Conservation (phyloP, 1,284 basidiomycete species). For the Sporisorium exsertum region DNA sequence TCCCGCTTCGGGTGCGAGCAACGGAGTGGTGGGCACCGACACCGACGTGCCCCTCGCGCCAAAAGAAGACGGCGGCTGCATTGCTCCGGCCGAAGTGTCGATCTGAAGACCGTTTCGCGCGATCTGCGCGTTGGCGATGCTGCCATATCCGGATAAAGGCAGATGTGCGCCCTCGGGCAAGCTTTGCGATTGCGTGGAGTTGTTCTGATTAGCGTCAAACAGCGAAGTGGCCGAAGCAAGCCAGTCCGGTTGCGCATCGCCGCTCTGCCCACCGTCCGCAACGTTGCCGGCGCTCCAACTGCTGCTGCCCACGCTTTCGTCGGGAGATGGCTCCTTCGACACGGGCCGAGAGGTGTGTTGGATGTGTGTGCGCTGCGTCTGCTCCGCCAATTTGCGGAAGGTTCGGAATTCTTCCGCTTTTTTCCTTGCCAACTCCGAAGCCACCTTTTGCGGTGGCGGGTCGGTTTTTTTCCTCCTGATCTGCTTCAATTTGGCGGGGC, state of each 20-base stretch:
- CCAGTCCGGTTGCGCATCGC: conserved; percentile 35
- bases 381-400: conserved; percentile 42
- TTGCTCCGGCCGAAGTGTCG: conserved; percentile 21
- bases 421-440: conserved; percentile 41
- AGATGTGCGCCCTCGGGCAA: conserved; percentile 42
- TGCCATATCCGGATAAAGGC: conserved; percentile 26
- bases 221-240: conserved; percentile 26
- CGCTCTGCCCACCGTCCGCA: not conserved
- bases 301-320: conserved; percentile 28
- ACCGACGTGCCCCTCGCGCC: conserved; percentile 35
- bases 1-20: conserved; percentile 37
- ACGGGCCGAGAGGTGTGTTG: conserved; percentile 32
- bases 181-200: conserved; percentile 12
- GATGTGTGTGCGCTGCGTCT: conserved; percentile 51
- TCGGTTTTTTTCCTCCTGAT: conserved; percentile 47
- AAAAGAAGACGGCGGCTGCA: conserved; percentile 38
- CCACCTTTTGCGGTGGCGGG: conserved; percentile 38
- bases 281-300: conserved; percentile 13
- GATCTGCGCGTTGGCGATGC: conserved; percentile 12
- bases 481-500: conserved; percentile 38
- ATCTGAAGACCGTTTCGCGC: conserved; percentile 21
- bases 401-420: conserved; percentile 47
- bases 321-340: conserved; percentile 34
- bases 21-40: conserved; percentile 42
- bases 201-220: conserved; percentile 5